Conservation (phyloP, 371 early-diverging fungal genomes). For the Lichtheimia corymbifera region DNA sequence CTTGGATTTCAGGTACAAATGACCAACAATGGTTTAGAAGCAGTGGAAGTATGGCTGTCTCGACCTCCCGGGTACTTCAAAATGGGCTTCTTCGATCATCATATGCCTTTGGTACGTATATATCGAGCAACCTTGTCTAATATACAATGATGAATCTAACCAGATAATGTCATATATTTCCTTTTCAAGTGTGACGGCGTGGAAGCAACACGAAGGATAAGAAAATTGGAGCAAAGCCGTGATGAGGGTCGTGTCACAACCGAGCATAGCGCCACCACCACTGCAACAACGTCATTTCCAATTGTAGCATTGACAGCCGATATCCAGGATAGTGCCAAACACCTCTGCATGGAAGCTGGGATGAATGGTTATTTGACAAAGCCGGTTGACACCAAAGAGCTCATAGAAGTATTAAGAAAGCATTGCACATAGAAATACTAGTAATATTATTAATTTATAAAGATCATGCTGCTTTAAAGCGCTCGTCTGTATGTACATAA, state of each 20-base stretch:
- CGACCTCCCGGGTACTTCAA: constrained; percentile 31
- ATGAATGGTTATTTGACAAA: constrained; percentile 15
- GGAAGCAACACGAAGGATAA: constrained; percentile 41
- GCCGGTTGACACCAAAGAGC: neutral
- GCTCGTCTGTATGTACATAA: too few relatives aligned
- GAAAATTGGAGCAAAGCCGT: constrained; percentile 30
- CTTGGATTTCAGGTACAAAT: constrained; percentile 45
- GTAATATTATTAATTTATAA: too few relatives aligned
- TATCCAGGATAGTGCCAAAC: constrained; percentile 16
- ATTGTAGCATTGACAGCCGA: constrained; percentile 16
- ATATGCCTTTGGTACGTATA: constrained; percentile 35
- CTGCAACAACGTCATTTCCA: constrained; percentile 15
- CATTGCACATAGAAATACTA: too few relatives aligned
- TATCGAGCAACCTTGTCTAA: neutral
- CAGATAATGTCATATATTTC: neutral
- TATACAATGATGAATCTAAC: neutral
- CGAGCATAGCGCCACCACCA: constrained; percentile 7
- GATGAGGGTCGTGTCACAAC: constrained; percentile 2
- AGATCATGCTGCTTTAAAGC: too few relatives aligned
- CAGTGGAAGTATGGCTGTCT: constrained; percentile 31
- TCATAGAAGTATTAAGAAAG: too few relatives aligned
- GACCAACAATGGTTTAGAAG: constrained; percentile 47
- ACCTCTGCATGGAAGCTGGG: constrained; percentile 16
- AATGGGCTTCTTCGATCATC: constrained; percentile 51
- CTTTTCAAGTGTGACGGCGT: constrained; percentile 45